These are phyloP conservation scores for Euptelea pleiosperma DNA, from an alignment of 164 flowering plant genomes.

Conservation along the genomic window DNA sequence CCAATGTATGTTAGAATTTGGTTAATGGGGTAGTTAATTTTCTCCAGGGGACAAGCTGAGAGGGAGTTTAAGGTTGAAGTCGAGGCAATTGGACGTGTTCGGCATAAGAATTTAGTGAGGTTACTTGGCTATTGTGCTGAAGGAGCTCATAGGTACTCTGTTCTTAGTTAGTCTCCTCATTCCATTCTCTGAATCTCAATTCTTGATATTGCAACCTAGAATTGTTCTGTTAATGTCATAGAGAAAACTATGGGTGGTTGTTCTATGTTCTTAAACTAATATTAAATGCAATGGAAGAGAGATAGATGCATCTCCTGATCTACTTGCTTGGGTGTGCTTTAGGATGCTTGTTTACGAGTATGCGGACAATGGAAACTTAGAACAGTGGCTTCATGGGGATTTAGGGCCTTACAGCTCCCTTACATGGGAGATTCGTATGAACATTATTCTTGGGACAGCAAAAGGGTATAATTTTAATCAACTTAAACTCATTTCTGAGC, in stretches of 20 bases:
- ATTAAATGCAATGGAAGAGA: neutral
- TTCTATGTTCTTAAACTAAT: neutral
- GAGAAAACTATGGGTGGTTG: no score
- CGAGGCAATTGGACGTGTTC: constrained; percentile 86
- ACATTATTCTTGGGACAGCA: constrained; percentile 73
- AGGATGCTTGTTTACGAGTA: constrained; percentile 92
- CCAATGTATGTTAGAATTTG: neutral
- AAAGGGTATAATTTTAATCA: constrained; percentile 54
- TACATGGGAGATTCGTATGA: constrained; percentile 81
- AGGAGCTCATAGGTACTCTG: constrained; percentile 81
- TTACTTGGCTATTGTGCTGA: constrained; percentile 89
- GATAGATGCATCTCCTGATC: constrained; percentile 2
- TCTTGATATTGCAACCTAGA: neutral
- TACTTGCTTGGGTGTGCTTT: constrained; percentile 11
- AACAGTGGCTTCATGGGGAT: constrained; percentile 89
- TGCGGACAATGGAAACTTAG: constrained; percentile 79
- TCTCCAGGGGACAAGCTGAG: constrained; percentile 73
- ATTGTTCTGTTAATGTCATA: neutral
- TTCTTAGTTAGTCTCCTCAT: neutral
- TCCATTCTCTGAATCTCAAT: neutral
- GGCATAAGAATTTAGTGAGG: constrained; percentile 88
- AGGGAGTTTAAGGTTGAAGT: constrained; percentile 80
- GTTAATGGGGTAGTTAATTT: constrained; percentile 3
- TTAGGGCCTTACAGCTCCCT: constrained; percentile 70
- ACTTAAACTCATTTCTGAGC: neutral